A percentile compares a stretch with the other conserved stretches of the same genome.
These are phyloP conservation scores for Colletotrichum sp. DNA, from an alignment of 2,329 filamentous ascomycete species.

Conservation along the genomic window DNA sequence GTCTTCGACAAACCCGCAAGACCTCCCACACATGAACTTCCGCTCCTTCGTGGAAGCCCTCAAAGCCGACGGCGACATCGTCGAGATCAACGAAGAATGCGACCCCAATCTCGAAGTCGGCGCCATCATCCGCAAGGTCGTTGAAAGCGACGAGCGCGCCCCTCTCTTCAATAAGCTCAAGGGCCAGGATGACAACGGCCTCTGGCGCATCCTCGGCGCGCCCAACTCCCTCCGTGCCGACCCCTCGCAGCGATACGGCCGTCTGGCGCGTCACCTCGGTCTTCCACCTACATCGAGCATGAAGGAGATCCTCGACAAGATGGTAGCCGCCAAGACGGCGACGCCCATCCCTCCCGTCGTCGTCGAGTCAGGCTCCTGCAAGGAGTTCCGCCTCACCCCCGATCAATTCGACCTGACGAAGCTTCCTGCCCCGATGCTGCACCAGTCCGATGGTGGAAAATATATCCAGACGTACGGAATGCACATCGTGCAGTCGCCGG, in stretches of 20 bases:
- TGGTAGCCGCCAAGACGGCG: constrained; percentile 38
- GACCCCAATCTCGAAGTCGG: constrained; percentile 51
- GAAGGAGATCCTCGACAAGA: constrained; percentile 45
- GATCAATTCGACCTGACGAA: constrained; percentile 46
- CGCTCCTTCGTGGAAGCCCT: constrained; percentile 50
- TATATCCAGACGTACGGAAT: constrained; percentile 58
- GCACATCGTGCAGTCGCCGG: constrained; percentile 49
- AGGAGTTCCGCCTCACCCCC: constrained; percentile 42
- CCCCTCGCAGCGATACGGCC: constrained; percentile 38
- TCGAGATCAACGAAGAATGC: constrained; percentile 46
- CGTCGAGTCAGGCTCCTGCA: constrained; percentile 43
- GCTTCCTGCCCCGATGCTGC: constrained; percentile 46
- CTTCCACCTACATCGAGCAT: constrained; percentile 40
- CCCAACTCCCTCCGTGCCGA: constrained; percentile 41
- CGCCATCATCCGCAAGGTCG: constrained; percentile 51
- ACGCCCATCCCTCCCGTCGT: constrained; percentile 35
- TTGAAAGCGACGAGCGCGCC: constrained; percentile 50
- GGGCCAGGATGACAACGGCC: constrained; percentile 43
- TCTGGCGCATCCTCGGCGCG: constrained; percentile 53
- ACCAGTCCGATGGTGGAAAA: constrained; percentile 51
- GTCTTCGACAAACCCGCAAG: not conserved
- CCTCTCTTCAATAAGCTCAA: constrained; percentile 58
- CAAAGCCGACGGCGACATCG: constrained; percentile 45
- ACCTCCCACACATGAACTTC: constrained; percentile 40
- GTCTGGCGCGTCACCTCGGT: constrained; percentile 45